phyloP scores from a whole-genome alignment of 192 early-diverging fungal genomes.

The Geosiphon pyriformis region DNA sequence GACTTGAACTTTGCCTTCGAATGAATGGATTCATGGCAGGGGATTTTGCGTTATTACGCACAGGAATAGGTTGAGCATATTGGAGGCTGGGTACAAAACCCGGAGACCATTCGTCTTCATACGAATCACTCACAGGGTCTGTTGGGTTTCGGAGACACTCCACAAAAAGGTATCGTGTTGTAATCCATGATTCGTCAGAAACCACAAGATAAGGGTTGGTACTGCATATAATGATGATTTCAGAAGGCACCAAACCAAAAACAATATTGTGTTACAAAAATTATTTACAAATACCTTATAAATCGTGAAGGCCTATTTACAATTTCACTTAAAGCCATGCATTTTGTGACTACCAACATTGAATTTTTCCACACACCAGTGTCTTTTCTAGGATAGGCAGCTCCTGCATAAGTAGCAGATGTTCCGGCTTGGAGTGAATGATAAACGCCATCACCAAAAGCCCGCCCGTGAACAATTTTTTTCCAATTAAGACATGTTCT shows the following conservation, averaged over 20 bases:
- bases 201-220: constrained; percentile 36
- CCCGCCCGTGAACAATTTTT: constrained; percentile 38
- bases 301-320: constrained; percentile 38
- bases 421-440: constrained; percentile 29
- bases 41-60: neutral
- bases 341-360: constrained; percentile 28
- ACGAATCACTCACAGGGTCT: neutral
- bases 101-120: neutral
- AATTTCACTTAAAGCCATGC: constrained; percentile 42
- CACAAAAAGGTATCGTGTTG: constrained; percentile 31
- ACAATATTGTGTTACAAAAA: no score
- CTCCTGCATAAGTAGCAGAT: constrained; percentile 30
- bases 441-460: constrained; percentile 43
- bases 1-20: neutral
- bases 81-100: neutral
- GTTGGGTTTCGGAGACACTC: constrained; percentile 26
- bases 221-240: neutral
- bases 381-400: constrained; percentile 19
- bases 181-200: constrained; percentile 27
- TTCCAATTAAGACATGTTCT: constrained; percentile 35
- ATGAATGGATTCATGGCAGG: neutral
- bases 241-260: no score
- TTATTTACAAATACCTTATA: no score
- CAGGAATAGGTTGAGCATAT: neutral
- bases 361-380: constrained; percentile 29